Conservation (phyloP, 192 early-diverging fungal species). For the Oehlia diaphana region DNA sequence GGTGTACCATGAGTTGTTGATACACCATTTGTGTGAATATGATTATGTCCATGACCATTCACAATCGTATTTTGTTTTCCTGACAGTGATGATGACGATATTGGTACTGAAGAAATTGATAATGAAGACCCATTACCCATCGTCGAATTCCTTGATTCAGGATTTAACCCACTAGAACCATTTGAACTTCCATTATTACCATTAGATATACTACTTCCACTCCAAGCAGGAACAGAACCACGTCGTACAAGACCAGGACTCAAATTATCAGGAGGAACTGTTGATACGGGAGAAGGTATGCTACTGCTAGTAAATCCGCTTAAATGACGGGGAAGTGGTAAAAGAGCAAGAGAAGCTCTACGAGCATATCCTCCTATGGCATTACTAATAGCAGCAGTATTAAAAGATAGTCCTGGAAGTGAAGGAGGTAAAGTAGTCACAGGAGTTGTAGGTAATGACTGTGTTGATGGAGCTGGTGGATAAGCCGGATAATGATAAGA, state of each 20-base stretch:
- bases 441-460: slow-evolving; percentile 22
- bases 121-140: background rate
- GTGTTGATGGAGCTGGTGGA: slow-evolving; percentile 20
- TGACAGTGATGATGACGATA: background rate
- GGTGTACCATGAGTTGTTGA: background rate
- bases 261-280: slow-evolving; percentile 6
- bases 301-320: background rate
- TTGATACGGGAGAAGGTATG: slow-evolving; percentile 7
- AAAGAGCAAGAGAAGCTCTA: slow-evolving; percentile 20
- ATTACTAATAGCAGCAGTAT: slow-evolving; percentile 7
- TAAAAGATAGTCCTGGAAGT: slow-evolving; percentile 7
- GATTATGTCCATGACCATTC: background rate
- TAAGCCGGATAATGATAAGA: slow-evolving; percentile 17
- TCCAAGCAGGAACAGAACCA: slow-evolving; percentile 23
- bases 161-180: background rate
- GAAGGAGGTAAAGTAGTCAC: slow-evolving; percentile 17
- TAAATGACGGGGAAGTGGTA: slow-evolving; percentile 14
- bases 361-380: slow-evolving; percentile 19
- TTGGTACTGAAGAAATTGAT: background rate
- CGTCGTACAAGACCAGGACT: slow-evolving; percentile 4
- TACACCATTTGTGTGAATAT: slow-evolving; percentile 1
- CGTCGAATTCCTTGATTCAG: background rate
- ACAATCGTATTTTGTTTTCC: background rate
- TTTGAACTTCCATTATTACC: slow-evolving; percentile 7
- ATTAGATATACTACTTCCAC: slow-evolving; percentile 23